Evolutionary conservation across 768 basidiomycete species (phyloP).

Genomic region (Naganishia randhawae): DNA sequence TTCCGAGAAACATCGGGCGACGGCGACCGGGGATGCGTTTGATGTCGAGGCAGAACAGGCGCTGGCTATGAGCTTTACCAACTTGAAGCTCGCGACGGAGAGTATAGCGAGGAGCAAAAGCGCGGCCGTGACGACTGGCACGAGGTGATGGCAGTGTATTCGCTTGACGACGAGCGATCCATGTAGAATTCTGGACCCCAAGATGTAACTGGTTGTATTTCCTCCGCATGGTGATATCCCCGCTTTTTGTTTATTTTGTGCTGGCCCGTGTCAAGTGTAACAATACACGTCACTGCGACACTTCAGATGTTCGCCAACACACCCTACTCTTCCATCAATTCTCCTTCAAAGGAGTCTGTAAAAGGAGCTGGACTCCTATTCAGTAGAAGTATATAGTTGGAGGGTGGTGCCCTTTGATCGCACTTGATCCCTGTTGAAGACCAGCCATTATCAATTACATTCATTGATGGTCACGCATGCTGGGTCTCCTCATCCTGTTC

Average conservation of each 20-base stretch:
- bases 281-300: too few species aligned
- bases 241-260: slow-evolving; percentile 5
- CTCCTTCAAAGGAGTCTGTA: neutral
- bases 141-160: neutral
- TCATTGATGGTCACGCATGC: neutral
- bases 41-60: slow-evolving; percentile 24
- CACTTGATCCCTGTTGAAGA: neutral
- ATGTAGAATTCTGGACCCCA: neutral
- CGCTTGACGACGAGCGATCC: neutral
- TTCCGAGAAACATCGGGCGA: neutral
- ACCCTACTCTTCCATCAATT: neutral
- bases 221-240: neutral
- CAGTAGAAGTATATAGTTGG: neutral
- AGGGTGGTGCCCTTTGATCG: neutral
- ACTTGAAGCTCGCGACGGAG: slow-evolving; percentile 29
- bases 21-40: neutral
- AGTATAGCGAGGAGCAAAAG: slow-evolving; percentile 22
- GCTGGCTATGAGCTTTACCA: slow-evolving; percentile 24
- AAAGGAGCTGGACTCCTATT: neutral
- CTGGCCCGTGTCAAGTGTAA: neutral
- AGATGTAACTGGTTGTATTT: neutral
- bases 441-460: neutral
- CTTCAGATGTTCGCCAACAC: neutral
- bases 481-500: too few species aligned
- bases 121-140: too few species aligned